A percentile compares a stretch with the other conserved stretches of the same genome.
phyloP scores from a whole-genome alignment of 192 early-diverging fungal genomes.

The Chytriomyces sp. region DNA sequence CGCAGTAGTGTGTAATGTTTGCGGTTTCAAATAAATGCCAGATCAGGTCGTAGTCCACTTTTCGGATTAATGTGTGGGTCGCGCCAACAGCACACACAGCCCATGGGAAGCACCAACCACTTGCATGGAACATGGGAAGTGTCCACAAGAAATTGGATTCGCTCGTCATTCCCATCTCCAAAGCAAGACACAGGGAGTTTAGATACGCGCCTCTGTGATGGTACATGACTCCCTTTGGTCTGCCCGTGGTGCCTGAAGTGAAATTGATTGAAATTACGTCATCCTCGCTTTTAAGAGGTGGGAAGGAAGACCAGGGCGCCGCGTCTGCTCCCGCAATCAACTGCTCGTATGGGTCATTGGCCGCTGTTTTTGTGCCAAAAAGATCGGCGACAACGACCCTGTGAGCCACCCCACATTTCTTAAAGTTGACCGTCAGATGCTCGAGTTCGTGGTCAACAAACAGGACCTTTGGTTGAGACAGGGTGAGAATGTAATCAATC shows the following conservation, averaged over 20 bases:
- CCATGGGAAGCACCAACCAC: slow-evolving; percentile 45
- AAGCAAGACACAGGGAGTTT: slow-evolving; percentile 45
- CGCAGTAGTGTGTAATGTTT: slow-evolving; percentile 62
- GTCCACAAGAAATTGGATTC: slow-evolving; percentile 59
- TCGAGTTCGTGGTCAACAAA: slow-evolving; percentile 56
- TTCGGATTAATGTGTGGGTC: slow-evolving; percentile 57
- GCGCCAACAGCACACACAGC: slow-evolving; percentile 38
- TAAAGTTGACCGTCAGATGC: slow-evolving; percentile 37
- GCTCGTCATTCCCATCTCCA: slow-evolving; percentile 51
- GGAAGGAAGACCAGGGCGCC: slow-evolving; percentile 51
- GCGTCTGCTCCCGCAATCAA: slow-evolving; percentile 40
- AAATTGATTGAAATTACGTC: slow-evolving; percentile 61
- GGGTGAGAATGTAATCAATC: slow-evolving; percentile 61
- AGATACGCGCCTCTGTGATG: slow-evolving; percentile 61
- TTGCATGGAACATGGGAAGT: slow-evolving; percentile 66
- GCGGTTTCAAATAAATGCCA: slow-evolving; percentile 55
- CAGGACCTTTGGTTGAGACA: slow-evolving; percentile 55
- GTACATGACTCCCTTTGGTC: slow-evolving; percentile 54
- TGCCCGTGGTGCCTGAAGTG: slow-evolving; percentile 64
- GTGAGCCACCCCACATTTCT: slow-evolving; percentile 14
- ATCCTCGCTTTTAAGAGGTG: slow-evolving; percentile 52
- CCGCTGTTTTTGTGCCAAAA: background rate
- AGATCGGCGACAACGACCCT: slow-evolving; percentile 1
- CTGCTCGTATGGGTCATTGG: slow-evolving; percentile 57
- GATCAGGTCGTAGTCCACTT: slow-evolving; percentile 61